Percentiles rank a stretch among this genome's conserved stretches.
Conservation (phyloP, 148 eudicot genomes). For the Chenopodium suecicum region DNA sequence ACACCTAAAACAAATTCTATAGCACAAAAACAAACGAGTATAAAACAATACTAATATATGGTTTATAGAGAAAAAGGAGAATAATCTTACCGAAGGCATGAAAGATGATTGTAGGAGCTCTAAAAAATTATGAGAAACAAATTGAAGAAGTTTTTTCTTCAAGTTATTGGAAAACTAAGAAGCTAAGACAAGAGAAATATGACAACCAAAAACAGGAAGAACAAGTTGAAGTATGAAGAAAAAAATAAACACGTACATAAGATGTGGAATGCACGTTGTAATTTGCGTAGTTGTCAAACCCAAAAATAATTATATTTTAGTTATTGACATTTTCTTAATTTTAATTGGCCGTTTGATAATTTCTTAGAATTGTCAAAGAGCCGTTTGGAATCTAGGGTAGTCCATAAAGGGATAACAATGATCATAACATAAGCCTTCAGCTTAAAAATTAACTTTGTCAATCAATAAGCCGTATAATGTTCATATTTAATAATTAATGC, state of each 20-base stretch:
- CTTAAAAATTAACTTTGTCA: neutral
- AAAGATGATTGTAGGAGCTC: neutral
- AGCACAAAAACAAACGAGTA: neutral
- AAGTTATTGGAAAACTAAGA: neutral
- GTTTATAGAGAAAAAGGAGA: neutral
- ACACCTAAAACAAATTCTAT: neutral
- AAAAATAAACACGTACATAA: neutral
- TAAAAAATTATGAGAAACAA: neutral
- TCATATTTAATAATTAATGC: too few relatives aligned
- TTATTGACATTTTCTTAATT: neutral
- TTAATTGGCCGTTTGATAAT: neutral
- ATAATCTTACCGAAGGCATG: slow-evolving; percentile 20
- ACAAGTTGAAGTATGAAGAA: neutral
- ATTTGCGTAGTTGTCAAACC: neutral
- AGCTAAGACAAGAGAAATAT: neutral
- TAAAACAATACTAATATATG: too few relatives aligned
- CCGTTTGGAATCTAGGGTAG: neutral
- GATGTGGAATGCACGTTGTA: slow-evolving; percentile 18
- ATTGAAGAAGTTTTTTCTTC: neutral
- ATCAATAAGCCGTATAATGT: too few relatives aligned
- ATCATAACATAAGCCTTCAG: neutral
- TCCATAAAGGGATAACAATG: neutral
- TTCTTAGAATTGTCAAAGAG: neutral
- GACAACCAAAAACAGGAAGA: neutral
- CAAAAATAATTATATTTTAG: neutral